Percentiles rank a stretch among this genome's conserved stretches.
Evolutionary conservation across 305 asterid genomes (phyloP).

Genomic region (Fraxinus albicans): DNA sequence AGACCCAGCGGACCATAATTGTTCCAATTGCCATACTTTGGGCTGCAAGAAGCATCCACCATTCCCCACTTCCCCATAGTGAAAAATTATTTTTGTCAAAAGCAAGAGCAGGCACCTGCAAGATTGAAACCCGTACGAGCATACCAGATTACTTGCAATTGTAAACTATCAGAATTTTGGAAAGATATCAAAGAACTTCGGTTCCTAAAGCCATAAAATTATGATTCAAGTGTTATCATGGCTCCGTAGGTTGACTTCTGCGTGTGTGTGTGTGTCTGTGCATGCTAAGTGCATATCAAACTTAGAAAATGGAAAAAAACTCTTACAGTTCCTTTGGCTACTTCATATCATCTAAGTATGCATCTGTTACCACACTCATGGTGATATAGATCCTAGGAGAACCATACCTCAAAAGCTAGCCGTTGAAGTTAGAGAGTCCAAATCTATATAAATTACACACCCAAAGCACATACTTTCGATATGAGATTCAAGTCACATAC

Average conservation of each 20-base stretch:
- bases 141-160: constrained; percentile 27
- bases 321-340: background rate
- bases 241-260: background rate
- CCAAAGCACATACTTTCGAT: background rate
- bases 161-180: constrained; percentile 23
- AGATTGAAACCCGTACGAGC: constrained; percentile 17
- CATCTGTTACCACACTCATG: background rate
- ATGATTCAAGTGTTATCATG: background rate
- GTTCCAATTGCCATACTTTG: constrained; percentile 98
- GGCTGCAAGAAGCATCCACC: constrained; percentile 99
- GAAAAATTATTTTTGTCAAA: constrained; percentile 59
- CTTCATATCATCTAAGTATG: background rate
- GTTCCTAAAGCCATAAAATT: background rate
- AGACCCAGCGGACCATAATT: constrained; percentile 94
- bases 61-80: constrained; percentile 95
- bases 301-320: background rate
- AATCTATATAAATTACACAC: background rate
- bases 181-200: background rate
- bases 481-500: background rate
- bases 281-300: background rate
- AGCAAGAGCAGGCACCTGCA: constrained; percentile 71
- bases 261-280: background rate
- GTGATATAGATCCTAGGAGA: background rate
- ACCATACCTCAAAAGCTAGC: background rate
- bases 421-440: background rate